Conservation (phyloP, 495 filamentous ascomycete species). For the Aspergillus olivimuriae region DNA sequence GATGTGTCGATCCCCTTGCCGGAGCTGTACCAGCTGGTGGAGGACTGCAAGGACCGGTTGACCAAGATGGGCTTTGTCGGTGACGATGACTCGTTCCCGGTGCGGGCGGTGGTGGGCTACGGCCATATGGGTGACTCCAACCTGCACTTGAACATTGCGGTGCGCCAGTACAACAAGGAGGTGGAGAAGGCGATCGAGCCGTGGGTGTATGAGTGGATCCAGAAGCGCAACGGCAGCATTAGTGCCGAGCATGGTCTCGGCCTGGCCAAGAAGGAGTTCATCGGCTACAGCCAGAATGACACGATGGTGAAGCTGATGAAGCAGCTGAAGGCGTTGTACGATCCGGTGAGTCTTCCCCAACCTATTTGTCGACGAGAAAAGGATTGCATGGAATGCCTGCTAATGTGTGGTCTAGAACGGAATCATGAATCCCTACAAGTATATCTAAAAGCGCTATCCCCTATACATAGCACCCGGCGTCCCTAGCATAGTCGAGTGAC, state of each 20-base stretch:
- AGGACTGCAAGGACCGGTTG: constrained; percentile 68
- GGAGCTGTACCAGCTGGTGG: constrained; percentile 84
- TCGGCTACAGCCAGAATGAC: constrained; percentile 83
- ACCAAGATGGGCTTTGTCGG: constrained; percentile 68
- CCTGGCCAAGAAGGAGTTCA: constrained; percentile 88
- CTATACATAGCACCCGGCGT: not conserved
- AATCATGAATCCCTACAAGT: constrained; percentile 95
- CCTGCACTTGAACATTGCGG: constrained; percentile 83
- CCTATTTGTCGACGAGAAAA: not conserved
- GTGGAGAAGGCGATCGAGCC: constrained; percentile 90
- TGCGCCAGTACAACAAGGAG: constrained; percentile 73
- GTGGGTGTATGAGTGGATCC: constrained; percentile 96
- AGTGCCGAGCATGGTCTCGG: constrained; percentile 95
- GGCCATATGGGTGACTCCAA: constrained; percentile 98
- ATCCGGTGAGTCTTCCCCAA: constrained; percentile 65
- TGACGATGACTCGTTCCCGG: constrained; percentile 69
- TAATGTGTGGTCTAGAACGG: constrained; percentile 57
- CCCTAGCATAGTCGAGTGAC: not conserved
- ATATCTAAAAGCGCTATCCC: constrained; percentile 44
- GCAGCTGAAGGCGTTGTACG: constrained; percentile 83
- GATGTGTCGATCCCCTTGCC: constrained; percentile 88
- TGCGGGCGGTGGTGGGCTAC: constrained; percentile 87
- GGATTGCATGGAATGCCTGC: constrained; percentile 15
- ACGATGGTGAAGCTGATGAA: constrained; percentile 88
- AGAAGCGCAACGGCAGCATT: constrained; percentile 78